Base-by-base conservation (phyloP, 805 yeast species). In the Maudiozyma pseudohumilis region DNA sequence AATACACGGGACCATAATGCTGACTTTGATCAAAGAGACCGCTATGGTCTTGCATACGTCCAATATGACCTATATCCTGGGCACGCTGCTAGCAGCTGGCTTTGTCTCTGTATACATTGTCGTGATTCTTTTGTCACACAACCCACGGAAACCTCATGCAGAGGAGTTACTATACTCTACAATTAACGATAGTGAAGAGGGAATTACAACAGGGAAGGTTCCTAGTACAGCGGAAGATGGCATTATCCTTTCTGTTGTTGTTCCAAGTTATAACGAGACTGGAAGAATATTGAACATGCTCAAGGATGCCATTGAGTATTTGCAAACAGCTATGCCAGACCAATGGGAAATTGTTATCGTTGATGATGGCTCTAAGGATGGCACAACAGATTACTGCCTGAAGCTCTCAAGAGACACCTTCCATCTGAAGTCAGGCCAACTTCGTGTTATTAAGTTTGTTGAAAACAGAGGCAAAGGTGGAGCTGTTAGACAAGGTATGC, bases 401-500 rank as follows among this genome's bases (percentile, higher is more conserved):
- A 56, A 66, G n/a, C 69, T 81, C 56, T 70, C 75, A 1, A 45
- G 53, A 6, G 48, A 61, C 7, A 63, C 70, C 33, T 68, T 70
- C 42, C 56, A 65, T 3, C 57, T 77, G 26, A 40, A 56, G 26
- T 78, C 84, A 0, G 81, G 76, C 35, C 70, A 70, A 38, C 50
- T 92, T 52, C 68, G 89, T 48, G 87, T 85, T 31, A 68, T 84
- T n/a, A 70, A 69, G 46, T 68, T 92, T 44, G 73, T 61, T 18
- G 59, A 73, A 44, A 92, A 92, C 58, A 70, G 98, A 50, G 98
- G 98, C 19, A 89, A 89, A 63, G 94, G 94, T 25, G 96, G 97
- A 10, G 98, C 97, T 0, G 97, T 92, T 0, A 77, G 94, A 13
- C 96, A 89, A 59, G 98, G 98, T 6, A 63, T 92, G 58, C 72